Evolutionary conservation across 225 moss, liverwort and hornwort species (phyloP).

Genomic region (Marchantia paleacea): DNA sequence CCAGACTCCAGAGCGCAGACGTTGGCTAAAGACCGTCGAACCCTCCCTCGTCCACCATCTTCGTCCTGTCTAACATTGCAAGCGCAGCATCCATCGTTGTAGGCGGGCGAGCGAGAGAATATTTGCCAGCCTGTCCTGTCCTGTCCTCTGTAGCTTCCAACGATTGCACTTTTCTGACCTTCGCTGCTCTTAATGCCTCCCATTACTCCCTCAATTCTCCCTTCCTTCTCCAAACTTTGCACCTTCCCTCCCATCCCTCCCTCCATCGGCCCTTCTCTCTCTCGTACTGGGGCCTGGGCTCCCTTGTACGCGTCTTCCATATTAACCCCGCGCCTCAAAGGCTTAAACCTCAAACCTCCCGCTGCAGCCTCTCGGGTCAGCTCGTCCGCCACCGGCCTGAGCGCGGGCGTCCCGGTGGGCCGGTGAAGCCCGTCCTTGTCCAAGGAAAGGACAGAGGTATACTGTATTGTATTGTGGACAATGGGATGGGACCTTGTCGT

Average conservation of each 20-base stretch:
- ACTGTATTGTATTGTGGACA: too few species aligned
- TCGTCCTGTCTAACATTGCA: background rate
- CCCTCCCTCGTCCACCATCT: background rate
- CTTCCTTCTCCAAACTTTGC: background rate
- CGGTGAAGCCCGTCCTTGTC: too few species aligned
- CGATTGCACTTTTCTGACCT: background rate
- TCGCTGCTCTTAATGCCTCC: background rate
- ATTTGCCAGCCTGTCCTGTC: conserved; percentile 9
- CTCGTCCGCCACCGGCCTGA: too few species aligned
- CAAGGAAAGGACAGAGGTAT: too few species aligned
- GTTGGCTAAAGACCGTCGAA: background rate
- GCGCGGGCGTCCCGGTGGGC: too few species aligned
- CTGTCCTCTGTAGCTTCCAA: background rate
- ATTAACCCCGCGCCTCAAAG: too few species aligned
- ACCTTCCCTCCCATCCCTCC: background rate
- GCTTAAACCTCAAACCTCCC: too few species aligned
- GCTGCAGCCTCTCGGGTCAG: too few species aligned
- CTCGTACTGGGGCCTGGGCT: too few species aligned
- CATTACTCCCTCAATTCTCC: background rate
- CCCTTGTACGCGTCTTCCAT: too few species aligned
- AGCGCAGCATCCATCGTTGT: conserved; percentile 4
- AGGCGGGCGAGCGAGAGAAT: background rate
- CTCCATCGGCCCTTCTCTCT: background rate
- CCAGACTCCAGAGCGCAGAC: background rate
- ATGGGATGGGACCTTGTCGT: too few species aligned